phyloP scores from a whole-genome alignment of 768 basidiomycete species.

The Cystobasidium onofrii region DNA sequence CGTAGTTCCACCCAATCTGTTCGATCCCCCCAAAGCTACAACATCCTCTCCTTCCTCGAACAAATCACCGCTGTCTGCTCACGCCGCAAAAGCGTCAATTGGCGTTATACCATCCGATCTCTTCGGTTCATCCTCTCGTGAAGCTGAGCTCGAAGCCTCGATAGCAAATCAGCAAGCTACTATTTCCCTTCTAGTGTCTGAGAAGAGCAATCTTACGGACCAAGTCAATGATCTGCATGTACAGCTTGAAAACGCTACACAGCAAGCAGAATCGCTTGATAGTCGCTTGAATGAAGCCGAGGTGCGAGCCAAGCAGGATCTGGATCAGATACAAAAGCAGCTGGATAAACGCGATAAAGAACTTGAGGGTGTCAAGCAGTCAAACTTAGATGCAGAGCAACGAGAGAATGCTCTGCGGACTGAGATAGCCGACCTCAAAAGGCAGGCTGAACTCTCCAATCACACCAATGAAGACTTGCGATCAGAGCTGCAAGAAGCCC shows the following conservation, averaged over 20 bases:
- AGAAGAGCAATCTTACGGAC: conserved; percentile 12
- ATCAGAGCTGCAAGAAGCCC: not conserved
- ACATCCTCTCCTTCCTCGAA: not conserved
- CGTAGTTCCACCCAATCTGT: conserved; percentile 22
- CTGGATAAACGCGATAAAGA: not conserved
- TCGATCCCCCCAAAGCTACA: not conserved
- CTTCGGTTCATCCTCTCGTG: conserved; percentile 20
- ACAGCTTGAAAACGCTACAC: not conserved
- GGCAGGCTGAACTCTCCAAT: conserved; percentile 1
- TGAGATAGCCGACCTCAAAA: conserved; percentile 3
- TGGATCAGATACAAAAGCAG: not conserved
- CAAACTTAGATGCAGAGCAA: not conserved
- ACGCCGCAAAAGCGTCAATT: not conserved
- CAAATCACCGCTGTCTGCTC: not conserved
- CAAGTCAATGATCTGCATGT: not conserved
- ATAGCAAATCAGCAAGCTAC: conserved; percentile 24
- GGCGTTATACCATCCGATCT: conserved; percentile 4
- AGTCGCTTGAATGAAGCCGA: not conserved
- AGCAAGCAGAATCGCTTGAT: conserved; percentile 4
- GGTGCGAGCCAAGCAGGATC: not conserved
- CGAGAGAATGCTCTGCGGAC: not conserved
- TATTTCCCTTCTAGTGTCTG: conserved; percentile 25
- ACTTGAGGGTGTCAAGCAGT: conserved; percentile 8
- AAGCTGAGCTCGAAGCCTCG: conserved; percentile 3
- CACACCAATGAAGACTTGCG: not conserved